Percentiles rank a stretch among this genome's conserved stretches.
Evolutionary conservation across 768 basidiomycete species (phyloP).

Genomic region (Suillus weaverae): DNA sequence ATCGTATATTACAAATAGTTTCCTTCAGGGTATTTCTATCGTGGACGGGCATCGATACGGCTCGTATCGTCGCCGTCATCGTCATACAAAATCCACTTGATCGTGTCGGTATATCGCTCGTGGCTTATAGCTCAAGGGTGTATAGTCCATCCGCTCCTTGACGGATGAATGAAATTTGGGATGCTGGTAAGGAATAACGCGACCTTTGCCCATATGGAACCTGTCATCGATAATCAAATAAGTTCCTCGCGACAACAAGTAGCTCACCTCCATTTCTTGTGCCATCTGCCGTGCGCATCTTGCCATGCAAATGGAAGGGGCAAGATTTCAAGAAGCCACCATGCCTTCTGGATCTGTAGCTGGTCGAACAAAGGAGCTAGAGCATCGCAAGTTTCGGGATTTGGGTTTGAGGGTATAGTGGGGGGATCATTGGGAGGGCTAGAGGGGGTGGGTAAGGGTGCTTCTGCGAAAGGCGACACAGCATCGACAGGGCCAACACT

Average conservation of each 20-base stretch:
- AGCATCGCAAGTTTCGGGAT: slow-evolving; percentile 28
- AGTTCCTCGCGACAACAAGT: slow-evolving; percentile 2
- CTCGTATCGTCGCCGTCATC: slow-evolving; percentile 4
- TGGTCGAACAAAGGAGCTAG: slow-evolving; percentile 55
- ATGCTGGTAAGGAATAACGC: slow-evolving; percentile 42
- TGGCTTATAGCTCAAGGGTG: slow-evolving; percentile 54
- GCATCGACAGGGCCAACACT: neutral
- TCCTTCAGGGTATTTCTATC: neutral
- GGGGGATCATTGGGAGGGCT: neutral
- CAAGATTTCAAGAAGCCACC: slow-evolving; percentile 77
- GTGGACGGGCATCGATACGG: neutral
- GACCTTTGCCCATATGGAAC: slow-evolving; percentile 55
- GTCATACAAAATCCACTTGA: slow-evolving; percentile 48
- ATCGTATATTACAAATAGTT: neutral
- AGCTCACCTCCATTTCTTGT: slow-evolving; percentile 53
- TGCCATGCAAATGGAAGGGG: slow-evolving; percentile 58
- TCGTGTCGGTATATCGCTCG: slow-evolving; percentile 50
- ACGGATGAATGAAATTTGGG: slow-evolving; percentile 69
- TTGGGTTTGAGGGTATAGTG: neutral
- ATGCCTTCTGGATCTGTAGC: slow-evolving; percentile 43
- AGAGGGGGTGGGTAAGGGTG: neutral
- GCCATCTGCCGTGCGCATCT: slow-evolving; percentile 55
- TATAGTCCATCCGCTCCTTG: slow-evolving; percentile 51
- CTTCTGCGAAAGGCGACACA: neutral
- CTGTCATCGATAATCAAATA: slow-evolving; percentile 12